Percentiles rank a stretch among this genome's conserved stretches.
Evolutionary conservation across 2,329 filamentous ascomycete species (phyloP).

Genomic region (Xylariaceae sp.): DNA sequence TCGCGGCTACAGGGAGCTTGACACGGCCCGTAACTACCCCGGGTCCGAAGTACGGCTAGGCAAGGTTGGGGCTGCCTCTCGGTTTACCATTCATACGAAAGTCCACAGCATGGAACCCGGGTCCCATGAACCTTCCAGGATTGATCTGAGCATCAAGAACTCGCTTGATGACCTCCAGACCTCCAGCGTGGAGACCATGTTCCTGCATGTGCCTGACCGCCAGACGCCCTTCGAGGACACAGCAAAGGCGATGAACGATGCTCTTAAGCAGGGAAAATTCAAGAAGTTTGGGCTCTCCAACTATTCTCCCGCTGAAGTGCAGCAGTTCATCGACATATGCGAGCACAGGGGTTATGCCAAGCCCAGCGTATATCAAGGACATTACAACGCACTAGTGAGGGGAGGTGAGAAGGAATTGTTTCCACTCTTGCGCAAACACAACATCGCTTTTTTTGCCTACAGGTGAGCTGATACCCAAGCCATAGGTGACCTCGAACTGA

Average conservation of each 20-base stretch:
- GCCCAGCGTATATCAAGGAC: conserved; percentile 54
- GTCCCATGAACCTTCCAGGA: conserved; percentile 37
- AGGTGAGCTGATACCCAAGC: conserved; percentile 30
- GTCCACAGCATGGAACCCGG: conserved; percentile 35
- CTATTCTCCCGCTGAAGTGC: conserved; percentile 51
- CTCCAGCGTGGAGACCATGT: conserved; percentile 24
- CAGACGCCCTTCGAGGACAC: conserved; percentile 49
- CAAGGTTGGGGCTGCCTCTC: conserved; percentile 33
- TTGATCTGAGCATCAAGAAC: conserved; percentile 39
- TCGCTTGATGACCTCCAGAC: conserved; percentile 42
- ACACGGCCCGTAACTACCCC: conserved; percentile 49
- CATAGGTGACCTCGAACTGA: background rate
- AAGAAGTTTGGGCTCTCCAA: conserved; percentile 54
- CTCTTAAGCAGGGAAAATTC: conserved; percentile 38
- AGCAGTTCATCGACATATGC: conserved; percentile 50
- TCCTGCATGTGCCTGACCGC: conserved; percentile 51
- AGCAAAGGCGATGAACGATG: conserved; percentile 48
- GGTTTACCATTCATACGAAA: conserved; percentile 47
- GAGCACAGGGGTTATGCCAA: conserved; percentile 47
- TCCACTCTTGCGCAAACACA: conserved; percentile 48
- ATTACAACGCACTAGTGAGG: conserved; percentile 53
- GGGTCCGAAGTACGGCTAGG: conserved; percentile 43
- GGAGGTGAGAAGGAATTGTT: conserved; percentile 50
- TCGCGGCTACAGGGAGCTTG: conserved; percentile 39
- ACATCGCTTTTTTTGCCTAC: conserved; percentile 52